These are phyloP conservation scores for Reticulascus tulasneorum DNA, from an alignment of 2,329 filamentous ascomycete species.

Conservation along the genomic window DNA sequence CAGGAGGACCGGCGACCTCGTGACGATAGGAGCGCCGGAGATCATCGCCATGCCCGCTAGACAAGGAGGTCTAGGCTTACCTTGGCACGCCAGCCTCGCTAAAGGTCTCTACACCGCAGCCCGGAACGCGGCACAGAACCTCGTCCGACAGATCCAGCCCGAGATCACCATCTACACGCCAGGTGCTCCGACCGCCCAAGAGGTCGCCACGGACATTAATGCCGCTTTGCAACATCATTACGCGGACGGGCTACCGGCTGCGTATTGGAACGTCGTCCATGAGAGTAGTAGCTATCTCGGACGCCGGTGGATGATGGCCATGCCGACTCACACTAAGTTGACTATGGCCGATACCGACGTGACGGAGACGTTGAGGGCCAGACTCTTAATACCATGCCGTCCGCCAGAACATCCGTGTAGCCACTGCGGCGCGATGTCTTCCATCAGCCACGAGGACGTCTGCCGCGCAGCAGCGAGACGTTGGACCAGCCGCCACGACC, in stretches of 20 bases:
- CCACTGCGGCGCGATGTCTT: not conserved
- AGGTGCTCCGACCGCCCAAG: too few relatives aligned
- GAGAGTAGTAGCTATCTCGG: not conserved
- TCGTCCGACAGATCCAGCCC: not conserved
- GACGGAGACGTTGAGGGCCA: not conserved
- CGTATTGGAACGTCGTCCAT: not conserved
- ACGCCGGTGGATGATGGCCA: not conserved
- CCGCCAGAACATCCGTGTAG: not conserved
- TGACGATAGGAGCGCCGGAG: not conserved
- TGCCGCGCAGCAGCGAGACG: not conserved
- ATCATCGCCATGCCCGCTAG: not conserved
- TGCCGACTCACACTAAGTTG: not conserved
- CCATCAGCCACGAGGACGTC: not conserved
- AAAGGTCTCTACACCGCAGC: not conserved
- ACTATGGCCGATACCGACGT: not conserved
- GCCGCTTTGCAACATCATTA: not conserved
- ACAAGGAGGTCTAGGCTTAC: slow-evolving; percentile 1
- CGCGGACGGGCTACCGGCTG: not conserved
- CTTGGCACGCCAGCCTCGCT: not conserved
- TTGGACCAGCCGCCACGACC: not conserved
- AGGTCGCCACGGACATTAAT: not conserved
- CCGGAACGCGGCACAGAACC: not conserved
- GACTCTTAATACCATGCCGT: not conserved
- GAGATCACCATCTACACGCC: not conserved
- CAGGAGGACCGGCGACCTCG: not conserved